phyloP scores from a whole-genome alignment of 2,329 filamentous ascomycete species.

The Dendrostoma leiphaemia region DNA sequence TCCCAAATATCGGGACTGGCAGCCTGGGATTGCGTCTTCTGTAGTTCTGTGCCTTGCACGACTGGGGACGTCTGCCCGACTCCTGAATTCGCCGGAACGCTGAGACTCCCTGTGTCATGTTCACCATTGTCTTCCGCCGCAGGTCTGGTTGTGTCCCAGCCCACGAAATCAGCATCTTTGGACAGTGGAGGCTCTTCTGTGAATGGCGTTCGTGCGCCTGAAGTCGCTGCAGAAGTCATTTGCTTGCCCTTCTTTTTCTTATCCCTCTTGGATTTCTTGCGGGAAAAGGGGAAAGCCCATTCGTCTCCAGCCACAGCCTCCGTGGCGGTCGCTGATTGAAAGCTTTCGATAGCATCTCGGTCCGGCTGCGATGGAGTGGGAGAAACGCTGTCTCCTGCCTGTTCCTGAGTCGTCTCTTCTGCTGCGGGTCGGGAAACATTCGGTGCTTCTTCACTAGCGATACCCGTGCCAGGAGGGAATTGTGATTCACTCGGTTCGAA shows the following conservation, averaged over 20 bases:
- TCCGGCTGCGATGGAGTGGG: background rate
- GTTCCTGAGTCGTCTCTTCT: background rate
- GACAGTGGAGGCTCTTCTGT: background rate
- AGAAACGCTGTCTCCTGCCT: background rate
- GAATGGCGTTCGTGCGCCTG: conserved; percentile 13
- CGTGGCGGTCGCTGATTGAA: conserved; percentile 14
- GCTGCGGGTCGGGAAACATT: background rate
- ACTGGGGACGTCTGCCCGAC: background rate
- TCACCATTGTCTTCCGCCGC: background rate
- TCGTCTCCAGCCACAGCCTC: conserved; percentile 21
- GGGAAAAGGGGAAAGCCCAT: conserved; percentile 19
- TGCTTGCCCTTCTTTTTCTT: conserved; percentile 36
- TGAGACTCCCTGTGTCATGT: background rate
- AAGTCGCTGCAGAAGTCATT: conserved; percentile 17
- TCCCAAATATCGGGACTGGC: conserved; percentile 25
- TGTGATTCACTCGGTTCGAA: conserved; percentile 16
- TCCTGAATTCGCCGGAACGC: background rate
- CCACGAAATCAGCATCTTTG: too few species aligned
- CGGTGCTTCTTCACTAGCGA: background rate
- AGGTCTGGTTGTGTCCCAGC: background rate
- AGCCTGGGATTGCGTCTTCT: conserved; percentile 10
- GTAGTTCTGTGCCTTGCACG: conserved; percentile 21
- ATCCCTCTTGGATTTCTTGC: conserved; percentile 34
- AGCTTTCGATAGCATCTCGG: conserved; percentile 23
- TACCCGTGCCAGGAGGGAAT: conserved; percentile 2